These are phyloP conservation scores for Iris pallida DNA, from an alignment of 116 monocot genomes.

Conservation along the genomic window DNA sequence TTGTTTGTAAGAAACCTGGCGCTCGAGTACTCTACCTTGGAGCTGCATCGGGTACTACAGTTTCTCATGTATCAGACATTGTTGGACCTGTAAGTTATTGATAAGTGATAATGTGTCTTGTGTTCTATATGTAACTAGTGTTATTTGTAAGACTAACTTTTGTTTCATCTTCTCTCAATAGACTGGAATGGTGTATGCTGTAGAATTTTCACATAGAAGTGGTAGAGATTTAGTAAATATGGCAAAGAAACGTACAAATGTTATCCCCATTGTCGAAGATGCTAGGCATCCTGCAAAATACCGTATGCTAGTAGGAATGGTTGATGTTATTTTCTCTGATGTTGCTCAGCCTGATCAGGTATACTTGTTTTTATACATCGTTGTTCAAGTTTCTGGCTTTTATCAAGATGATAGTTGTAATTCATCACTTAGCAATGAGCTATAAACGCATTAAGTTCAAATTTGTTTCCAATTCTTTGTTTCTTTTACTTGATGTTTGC, in stretches of 20 bases:
- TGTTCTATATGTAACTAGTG: neutral
- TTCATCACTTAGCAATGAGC: too few species aligned
- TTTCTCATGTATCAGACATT: slow-evolving; percentile 93
- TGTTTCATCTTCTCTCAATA: slow-evolving; percentile 20
- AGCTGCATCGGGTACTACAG: slow-evolving; percentile 90
- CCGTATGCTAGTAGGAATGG: slow-evolving; percentile 94
- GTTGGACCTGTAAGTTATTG: slow-evolving; percentile 79
- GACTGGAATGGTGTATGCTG: slow-evolving; percentile 86
- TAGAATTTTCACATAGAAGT: slow-evolving; percentile 94
- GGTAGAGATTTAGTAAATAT: slow-evolving; percentile 96
- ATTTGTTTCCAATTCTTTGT: too few species aligned
- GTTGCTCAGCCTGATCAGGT: slow-evolving; percentile 99
- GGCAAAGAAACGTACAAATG: slow-evolving; percentile 94
- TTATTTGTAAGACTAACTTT: neutral
- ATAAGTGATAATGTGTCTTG: neutral
- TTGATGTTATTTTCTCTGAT: slow-evolving; percentile 98
- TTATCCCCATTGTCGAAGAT: slow-evolving; percentile 98
- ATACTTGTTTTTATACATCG: slow-evolving; percentile 3
- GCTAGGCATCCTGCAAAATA: slow-evolving; percentile 96
- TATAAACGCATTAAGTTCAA: too few species aligned
- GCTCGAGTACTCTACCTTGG: slow-evolving; percentile 78
- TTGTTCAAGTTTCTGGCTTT: too few species aligned
- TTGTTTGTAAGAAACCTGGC: slow-evolving; percentile 49
- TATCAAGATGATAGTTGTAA: too few species aligned
- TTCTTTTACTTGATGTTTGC: too few species aligned